A percentile compares a stretch with the other conserved stretches of the same genome.
Conservation (phyloP, 495 filamentous ascomycete species). For the Penicillium cinerascens region DNA sequence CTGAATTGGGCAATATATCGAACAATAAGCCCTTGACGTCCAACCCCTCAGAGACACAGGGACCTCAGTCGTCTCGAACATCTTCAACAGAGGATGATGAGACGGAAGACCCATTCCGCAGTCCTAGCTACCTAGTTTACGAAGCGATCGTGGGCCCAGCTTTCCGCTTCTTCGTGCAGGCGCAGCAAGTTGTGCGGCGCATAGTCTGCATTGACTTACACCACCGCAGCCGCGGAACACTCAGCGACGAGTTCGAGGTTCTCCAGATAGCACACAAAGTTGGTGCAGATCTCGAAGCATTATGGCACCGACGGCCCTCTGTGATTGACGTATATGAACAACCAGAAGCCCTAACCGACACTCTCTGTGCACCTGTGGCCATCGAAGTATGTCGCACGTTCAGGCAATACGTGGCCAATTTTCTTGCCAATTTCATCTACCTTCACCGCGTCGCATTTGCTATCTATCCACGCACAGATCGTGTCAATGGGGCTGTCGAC, state of each 20-base stretch:
- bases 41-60: background rate
- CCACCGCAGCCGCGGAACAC: constrained; percentile 39
- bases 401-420: constrained; percentile 38
- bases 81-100: constrained; percentile 7
- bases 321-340: constrained; percentile 35
- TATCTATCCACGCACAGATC: constrained; percentile 41
- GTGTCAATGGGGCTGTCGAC: constrained; percentile 38
- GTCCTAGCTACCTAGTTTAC: constrained; percentile 34
- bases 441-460: constrained; percentile 42
- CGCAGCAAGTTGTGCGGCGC: constrained; percentile 37
- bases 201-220: constrained; percentile 41
- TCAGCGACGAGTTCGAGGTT: constrained; percentile 42
- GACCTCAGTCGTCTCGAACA: background rate
- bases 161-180: constrained; percentile 34
- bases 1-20: constrained; percentile 28
- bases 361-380: constrained; percentile 26
- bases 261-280: constrained; percentile 41
- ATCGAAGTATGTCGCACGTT: constrained; percentile 33
- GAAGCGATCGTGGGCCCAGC: constrained; percentile 33
- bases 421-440: constrained; percentile 42
- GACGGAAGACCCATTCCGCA: constrained; percentile 22
- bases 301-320: constrained; percentile 34
- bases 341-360: constrained; percentile 24
- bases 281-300: constrained; percentile 36
- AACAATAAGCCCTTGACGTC: background rate